A percentile compares a stretch with the other conserved stretches of the same genome.
Conservation (phyloP, 1,139 yeast genomes). For the Debaryomyces robertsiae region DNA sequence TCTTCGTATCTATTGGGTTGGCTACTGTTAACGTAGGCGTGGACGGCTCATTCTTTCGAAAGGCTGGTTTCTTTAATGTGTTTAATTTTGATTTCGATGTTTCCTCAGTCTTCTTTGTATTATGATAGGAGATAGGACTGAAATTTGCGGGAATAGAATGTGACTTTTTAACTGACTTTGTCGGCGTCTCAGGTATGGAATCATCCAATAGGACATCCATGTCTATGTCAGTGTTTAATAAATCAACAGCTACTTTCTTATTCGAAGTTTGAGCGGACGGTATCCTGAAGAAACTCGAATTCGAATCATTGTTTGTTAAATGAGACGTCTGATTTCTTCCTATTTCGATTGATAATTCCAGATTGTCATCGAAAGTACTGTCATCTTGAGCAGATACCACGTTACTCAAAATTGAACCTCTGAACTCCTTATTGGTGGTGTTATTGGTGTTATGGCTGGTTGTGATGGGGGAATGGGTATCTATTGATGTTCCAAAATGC, state of each 20-base stretch:
- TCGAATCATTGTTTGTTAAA: slow-evolving; percentile 31
- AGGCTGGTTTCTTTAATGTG: slow-evolving; percentile 5
- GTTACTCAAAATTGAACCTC: slow-evolving; percentile 18
- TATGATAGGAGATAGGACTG: slow-evolving; percentile 28
- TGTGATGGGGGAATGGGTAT: slow-evolving; percentile 18
- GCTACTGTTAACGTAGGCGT: slow-evolving; percentile 26
- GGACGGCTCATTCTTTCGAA: slow-evolving; percentile 26
- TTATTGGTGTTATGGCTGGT: slow-evolving; percentile 19
- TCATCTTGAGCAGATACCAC: slow-evolving; percentile 26
- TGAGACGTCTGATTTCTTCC: slow-evolving; percentile 39
- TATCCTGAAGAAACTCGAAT: slow-evolving; percentile 39
- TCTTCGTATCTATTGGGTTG: background rate
- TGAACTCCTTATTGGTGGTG: slow-evolving; percentile 14
- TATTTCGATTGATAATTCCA: slow-evolving; percentile 42
- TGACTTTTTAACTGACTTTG: slow-evolving; percentile 39
- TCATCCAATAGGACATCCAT: slow-evolving; percentile 26
- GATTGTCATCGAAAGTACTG: slow-evolving; percentile 21
- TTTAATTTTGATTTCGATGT: slow-evolving; percentile 7
- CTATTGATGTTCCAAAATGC: slow-evolving; percentile 42
- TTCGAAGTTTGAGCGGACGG: slow-evolving; percentile 22
- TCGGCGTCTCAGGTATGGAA: slow-evolving; percentile 46
- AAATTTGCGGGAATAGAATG: slow-evolving; percentile 36
- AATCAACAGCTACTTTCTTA: slow-evolving; percentile 13
- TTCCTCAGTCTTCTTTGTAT: slow-evolving; percentile 8
- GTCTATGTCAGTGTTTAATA: slow-evolving; percentile 25